Percentiles rank a stretch among this genome's conserved stretches.
Conservation (phyloP, 2,329 filamentous ascomycete species). For the Ascochyta koolunga region DNA sequence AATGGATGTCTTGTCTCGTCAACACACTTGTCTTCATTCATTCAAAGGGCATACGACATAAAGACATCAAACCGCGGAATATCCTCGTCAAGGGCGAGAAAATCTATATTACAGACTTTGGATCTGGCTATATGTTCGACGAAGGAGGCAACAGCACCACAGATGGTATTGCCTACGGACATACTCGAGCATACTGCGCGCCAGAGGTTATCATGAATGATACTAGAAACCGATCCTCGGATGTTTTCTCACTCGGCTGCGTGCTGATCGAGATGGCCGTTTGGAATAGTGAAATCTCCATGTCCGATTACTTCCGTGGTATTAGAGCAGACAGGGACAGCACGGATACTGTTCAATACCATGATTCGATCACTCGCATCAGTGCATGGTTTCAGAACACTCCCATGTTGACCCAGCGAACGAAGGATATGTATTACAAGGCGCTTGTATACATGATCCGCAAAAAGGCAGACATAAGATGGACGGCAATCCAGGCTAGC, state of each 20-base stretch:
- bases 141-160: conserved; percentile 22
- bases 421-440: not conserved
- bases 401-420: not conserved
- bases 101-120: conserved; percentile 31
- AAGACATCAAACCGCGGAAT: conserved; percentile 28
- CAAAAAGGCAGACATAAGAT: not conserved
- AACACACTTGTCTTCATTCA: conserved; percentile 21
- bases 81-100: conserved; percentile 18
- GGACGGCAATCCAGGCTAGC: not conserved
- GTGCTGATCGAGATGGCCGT: conserved; percentile 25
- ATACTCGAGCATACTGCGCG: conserved; percentile 26
- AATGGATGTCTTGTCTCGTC: conserved; percentile 11
- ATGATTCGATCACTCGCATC: not conserved
- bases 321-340: not conserved
- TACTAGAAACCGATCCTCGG: conserved; percentile 21
- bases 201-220: conserved; percentile 25
- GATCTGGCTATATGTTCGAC: conserved; percentile 20
- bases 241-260: conserved; percentile 33
- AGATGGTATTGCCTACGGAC: conserved; percentile 1
- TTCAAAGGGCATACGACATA: conserved; percentile 20
- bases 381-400: not conserved
- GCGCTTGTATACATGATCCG: not conserved
- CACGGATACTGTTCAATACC: not conserved
- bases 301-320: not conserved
- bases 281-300: not conserved